Conservation (phyloP, 2,329 filamentous ascomycete genomes). For the Neonectria ditissima region DNA sequence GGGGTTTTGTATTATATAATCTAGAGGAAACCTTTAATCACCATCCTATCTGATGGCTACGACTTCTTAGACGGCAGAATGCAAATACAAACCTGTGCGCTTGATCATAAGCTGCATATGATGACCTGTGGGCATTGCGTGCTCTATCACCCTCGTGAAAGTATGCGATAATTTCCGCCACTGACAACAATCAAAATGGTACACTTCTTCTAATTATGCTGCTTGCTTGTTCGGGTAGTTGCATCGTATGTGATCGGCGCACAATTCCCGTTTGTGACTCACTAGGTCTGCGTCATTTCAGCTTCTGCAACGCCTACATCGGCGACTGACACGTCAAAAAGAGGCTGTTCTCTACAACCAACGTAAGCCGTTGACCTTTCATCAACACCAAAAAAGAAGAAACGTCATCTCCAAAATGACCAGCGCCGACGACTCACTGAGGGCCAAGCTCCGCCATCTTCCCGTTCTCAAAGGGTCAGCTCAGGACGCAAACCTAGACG, state of each 20-base stretch:
- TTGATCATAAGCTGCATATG: too few species aligned
- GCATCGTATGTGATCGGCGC: too few species aligned
- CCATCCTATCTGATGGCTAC: too few species aligned
- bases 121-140: background rate
- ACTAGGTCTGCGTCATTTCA: background rate
- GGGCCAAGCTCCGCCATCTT: constrained; percentile 7
- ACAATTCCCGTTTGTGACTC: background rate
- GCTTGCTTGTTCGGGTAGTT: too few species aligned
- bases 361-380: background rate
- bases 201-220: too few species aligned
- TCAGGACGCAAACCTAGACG: background rate
- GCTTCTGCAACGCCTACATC: background rate
- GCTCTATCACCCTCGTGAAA: background rate
- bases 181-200: background rate
- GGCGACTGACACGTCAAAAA: background rate
- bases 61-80: too few species aligned
- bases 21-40: too few species aligned
- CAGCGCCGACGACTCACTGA: background rate
- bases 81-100: too few species aligned
- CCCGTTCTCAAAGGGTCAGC: constrained; percentile 4
- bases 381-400: background rate
- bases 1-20: too few species aligned
- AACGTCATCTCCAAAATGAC: background rate
- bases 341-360: background rate
- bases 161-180: background rate